Base-by-base conservation (phyloP, 2,329 filamentous ascomycete genomes). In the Lizonia empirigonia region DNA sequence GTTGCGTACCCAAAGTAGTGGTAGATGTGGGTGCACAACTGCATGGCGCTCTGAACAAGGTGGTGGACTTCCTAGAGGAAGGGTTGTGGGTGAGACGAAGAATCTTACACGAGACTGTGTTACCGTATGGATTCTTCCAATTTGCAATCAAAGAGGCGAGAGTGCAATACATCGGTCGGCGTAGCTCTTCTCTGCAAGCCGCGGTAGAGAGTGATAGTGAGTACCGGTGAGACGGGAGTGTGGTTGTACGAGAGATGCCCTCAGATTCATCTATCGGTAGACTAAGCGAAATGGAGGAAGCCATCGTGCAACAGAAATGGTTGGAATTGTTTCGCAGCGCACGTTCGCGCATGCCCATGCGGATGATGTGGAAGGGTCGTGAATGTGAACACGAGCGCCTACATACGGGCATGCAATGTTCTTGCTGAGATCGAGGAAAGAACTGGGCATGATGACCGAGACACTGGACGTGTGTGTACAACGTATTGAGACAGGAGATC, bases 401-500 rank as follows among this genome's bases (percentile, higher is more conserved):
- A 53, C 58, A 47, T 50, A 26, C 39, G 46, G 49, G 53, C 45
- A 59, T 54, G 53, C 53, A 50, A 48, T 39, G 47, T 54, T 50
- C 36, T 44, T 39, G 38, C 42, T 53, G 32, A 55, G 32, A 56
- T 56, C 44, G 41, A 48, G 46, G 49, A 44, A 44, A 27, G 16
- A 29, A 39, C 42, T 39, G 46, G 30, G 49, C 49, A 47, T 52
- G 16, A 5, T 4, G 5, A 42, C 33, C 22, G 37, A 44, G 27
- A 39, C 38, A 44, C 32, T 35, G 29, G 32, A 33, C 27, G 37
- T 36, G 26, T 30, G 23, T 41, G 41, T 52, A 33, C 36, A 13
- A 46, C 40, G 30, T 42, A 18, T 36, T 45, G 20, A 37, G 24
- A 34, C 42, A 38, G 44, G 30, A 35, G 27, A 34, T 47, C 38